Conservation (phyloP, 2,329 filamentous ascomycete genomes). For the Fonsecaea pedrosoi region DNA sequence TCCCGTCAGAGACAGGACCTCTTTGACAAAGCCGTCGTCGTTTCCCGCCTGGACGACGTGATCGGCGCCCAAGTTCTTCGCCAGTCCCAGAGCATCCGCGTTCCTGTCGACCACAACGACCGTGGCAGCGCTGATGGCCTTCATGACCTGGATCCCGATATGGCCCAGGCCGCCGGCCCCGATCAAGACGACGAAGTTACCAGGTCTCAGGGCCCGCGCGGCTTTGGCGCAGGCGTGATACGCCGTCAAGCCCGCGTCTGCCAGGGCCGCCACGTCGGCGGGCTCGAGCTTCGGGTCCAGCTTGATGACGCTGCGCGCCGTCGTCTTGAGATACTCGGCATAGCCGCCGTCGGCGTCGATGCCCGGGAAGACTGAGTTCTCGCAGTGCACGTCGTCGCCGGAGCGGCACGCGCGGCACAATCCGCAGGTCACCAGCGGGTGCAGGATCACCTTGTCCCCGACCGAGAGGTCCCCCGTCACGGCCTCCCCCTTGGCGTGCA, state of each 20-base stretch:
- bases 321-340: constrained; percentile 28
- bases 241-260: constrained; percentile 30
- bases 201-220: constrained; percentile 20
- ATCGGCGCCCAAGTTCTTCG: constrained; percentile 27
- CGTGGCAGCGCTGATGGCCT: constrained; percentile 30
- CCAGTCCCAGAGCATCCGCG: constrained; percentile 22
- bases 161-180: constrained; percentile 32
- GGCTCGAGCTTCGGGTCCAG: constrained; percentile 27
- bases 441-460: constrained; percentile 30
- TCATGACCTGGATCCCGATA: constrained; percentile 31
- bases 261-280: constrained; percentile 27
- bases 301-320: constrained; percentile 27
- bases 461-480: constrained; percentile 12
- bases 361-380: constrained; percentile 21
- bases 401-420: constrained; percentile 27
- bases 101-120: constrained; percentile 32
- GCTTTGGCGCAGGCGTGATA: constrained; percentile 30
- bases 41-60: constrained; percentile 22
- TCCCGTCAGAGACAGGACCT: constrained; percentile 25
- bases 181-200: constrained; percentile 28
- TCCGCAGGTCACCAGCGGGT: constrained; percentile 30
- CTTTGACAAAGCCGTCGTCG: constrained; percentile 21
- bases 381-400: constrained; percentile 32
- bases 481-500: constrained; percentile 17
- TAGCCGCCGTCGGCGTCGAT: constrained; percentile 30